phyloP scores from a whole-genome alignment of 1,139 yeast species.

The Tardiomyces depauwii region DNA sequence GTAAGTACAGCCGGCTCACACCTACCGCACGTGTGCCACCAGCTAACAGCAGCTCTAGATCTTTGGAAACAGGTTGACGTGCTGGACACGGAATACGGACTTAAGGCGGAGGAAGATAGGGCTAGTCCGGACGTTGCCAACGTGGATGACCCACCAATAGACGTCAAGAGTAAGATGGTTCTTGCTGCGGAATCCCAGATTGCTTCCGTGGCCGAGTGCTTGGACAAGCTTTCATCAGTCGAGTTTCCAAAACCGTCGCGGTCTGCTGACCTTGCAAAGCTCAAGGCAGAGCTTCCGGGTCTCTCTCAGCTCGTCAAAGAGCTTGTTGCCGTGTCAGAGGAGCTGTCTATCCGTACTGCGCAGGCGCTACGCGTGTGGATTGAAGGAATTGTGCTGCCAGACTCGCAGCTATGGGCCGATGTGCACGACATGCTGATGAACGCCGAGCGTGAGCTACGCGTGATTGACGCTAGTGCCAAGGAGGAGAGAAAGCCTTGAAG shows the following conservation, averaged over 20 bases:
- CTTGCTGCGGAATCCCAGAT: neutral
- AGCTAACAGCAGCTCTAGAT: neutral
- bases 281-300: neutral
- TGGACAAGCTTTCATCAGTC: neutral
- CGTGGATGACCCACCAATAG: neutral
- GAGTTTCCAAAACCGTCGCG: neutral
- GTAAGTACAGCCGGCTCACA: neutral
- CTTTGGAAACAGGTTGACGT: neutral
- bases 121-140: neutral
- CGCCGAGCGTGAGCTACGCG: neutral
- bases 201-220: neutral
- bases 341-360: neutral
- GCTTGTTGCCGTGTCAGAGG: neutral
- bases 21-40: too few relatives aligned
- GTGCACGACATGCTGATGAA: neutral
- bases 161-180: neutral
- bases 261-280: neutral
- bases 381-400: neutral
- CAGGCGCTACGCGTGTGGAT: neutral
- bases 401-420: neutral
- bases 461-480: neutral
- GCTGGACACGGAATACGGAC: neutral
- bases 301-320: neutral
- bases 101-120: neutral
- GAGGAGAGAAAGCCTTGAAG: neutral